Conservation (phyloP, 2,329 filamentous ascomycete species). For the Hymenoscyphus albidus region DNA sequence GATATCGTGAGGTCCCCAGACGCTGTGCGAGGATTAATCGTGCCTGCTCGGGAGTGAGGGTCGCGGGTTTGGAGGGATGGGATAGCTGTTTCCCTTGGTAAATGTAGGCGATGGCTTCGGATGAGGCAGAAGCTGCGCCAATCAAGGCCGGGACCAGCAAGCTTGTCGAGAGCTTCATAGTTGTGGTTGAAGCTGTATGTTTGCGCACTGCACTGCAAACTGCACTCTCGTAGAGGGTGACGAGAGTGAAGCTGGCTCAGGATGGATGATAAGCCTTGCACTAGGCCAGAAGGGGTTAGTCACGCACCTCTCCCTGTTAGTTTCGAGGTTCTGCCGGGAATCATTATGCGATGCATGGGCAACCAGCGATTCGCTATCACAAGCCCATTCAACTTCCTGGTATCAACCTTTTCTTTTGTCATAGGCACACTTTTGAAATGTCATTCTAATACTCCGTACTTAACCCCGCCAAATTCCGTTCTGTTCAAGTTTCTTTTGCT, state of each 20-base stretch:
- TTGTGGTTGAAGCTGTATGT: slow-evolving; percentile 18
- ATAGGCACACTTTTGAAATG: not conserved
- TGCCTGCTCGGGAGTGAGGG: slow-evolving; percentile 43
- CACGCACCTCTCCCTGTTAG: not conserved
- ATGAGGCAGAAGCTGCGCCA: slow-evolving; percentile 36
- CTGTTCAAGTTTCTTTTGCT: not conserved
- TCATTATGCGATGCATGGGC: not conserved
- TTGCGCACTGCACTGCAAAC: not conserved
- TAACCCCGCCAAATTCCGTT: not conserved
- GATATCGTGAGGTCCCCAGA: slow-evolving; percentile 43
- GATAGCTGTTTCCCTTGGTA: slow-evolving; percentile 34
- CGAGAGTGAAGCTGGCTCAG: slow-evolving; percentile 13
- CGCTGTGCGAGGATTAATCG: slow-evolving; percentile 58
- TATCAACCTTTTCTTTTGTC: not conserved
- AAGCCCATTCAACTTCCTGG: not conserved
- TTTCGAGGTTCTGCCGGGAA: slow-evolving; percentile 1
- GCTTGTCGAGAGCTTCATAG: slow-evolving; percentile 41
- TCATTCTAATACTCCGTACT: not conserved
- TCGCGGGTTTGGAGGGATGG: slow-evolving; percentile 45
- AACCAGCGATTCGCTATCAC: not conserved
- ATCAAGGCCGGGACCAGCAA: slow-evolving; percentile 39
- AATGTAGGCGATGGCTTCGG: slow-evolving; percentile 51
- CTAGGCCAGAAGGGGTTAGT: not conserved
- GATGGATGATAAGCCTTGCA: not conserved
- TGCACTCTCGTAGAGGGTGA: not conserved